phyloP scores from a whole-genome alignment of 768 basidiomycete genomes.

The Trametes meyenii region DNA sequence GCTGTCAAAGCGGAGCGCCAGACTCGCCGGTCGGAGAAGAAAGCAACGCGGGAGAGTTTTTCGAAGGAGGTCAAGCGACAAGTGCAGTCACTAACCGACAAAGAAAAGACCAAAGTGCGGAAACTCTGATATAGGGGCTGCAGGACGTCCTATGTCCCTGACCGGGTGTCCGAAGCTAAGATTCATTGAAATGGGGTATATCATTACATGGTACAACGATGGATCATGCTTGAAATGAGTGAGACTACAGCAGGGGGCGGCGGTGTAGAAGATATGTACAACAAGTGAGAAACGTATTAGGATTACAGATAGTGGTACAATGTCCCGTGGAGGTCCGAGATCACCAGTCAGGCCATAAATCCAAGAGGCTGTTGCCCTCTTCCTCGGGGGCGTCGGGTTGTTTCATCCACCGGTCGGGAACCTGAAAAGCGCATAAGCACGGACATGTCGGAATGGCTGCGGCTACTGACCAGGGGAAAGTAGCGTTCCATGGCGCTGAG shows the following conservation, averaged over 20 bases:
- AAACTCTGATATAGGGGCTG: constrained; percentile 31
- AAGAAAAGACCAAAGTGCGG: constrained; percentile 39
- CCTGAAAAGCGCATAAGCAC: constrained; percentile 45
- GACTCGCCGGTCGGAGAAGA: constrained; percentile 67
- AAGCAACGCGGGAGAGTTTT: constrained; percentile 64
- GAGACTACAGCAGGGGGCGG: not conserved
- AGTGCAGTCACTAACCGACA: constrained; percentile 49
- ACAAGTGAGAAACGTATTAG: not conserved
- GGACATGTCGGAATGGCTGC: not conserved
- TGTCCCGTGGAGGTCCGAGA: not conserved
- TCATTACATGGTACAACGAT: constrained; percentile 10
- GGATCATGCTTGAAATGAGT: not conserved
- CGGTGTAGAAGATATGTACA: not conserved
- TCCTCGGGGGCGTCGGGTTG: constrained; percentile 78
- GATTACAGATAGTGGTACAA: constrained; percentile 2
- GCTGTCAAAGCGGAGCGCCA: constrained; percentile 70
- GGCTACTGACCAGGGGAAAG: constrained; percentile 70
- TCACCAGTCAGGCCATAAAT: constrained; percentile 47
- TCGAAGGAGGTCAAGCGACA: constrained; percentile 64
- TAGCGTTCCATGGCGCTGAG: constrained; percentile 88
- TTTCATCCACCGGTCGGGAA: constrained; percentile 93
- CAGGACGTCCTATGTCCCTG: not conserved
- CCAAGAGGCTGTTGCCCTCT: constrained; percentile 48
- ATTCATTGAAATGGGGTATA: not conserved
- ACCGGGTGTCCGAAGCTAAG: not conserved